Conservation (phyloP, 2,329 filamentous ascomycete genomes). For the Ophiostoma montium region DNA sequence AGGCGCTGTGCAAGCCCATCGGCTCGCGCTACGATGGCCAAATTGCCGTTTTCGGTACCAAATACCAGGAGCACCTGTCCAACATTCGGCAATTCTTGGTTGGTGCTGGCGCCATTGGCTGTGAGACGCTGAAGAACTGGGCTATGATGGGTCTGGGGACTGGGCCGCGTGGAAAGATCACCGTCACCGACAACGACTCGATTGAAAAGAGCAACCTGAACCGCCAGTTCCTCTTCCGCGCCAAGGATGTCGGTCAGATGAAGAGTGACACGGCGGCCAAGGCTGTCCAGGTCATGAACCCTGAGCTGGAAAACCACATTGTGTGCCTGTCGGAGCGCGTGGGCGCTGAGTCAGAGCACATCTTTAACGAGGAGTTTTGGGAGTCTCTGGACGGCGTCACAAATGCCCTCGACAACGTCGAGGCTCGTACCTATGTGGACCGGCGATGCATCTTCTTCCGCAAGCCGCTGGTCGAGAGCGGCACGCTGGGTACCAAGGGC, state of each 20-base stretch:
- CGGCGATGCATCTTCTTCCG: slow-evolving; percentile 95
- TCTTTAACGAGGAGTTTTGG: slow-evolving; percentile 95
- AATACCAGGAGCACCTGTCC: slow-evolving; percentile 86
- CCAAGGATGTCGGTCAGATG: slow-evolving; percentile 84
- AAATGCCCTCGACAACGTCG: slow-evolving; percentile 94
- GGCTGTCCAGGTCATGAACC: slow-evolving; percentile 92
- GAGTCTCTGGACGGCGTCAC: slow-evolving; percentile 75
- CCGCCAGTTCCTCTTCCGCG: slow-evolving; percentile 87
- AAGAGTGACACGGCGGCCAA: slow-evolving; percentile 91
- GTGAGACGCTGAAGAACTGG: slow-evolving; percentile 99
- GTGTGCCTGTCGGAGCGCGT: slow-evolving; percentile 77
- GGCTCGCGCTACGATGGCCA: slow-evolving; percentile 90
- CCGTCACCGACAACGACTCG: slow-evolving; percentile 92
- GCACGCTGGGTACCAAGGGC: slow-evolving; percentile 96
- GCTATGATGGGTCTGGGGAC: slow-evolving; percentile 93
- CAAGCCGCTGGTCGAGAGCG: slow-evolving; percentile 90
- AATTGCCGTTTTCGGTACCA: slow-evolving; percentile 86
- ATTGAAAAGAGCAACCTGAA: slow-evolving; percentile 99
- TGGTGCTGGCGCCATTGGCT: slow-evolving; percentile 91
- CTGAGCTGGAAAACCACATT: slow-evolving; percentile 78
- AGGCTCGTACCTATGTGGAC: slow-evolving; percentile 92
- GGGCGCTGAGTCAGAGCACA: slow-evolving; percentile 77
- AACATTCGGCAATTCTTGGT: slow-evolving; percentile 90
- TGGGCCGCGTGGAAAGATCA: slow-evolving; percentile 78
- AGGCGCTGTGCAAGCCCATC: slow-evolving; percentile 75